A percentile compares a stretch with the other conserved stretches of the same genome.
Conservation (phyloP, 345 rosid genomes). For the Noccaea caerulescens region DNA sequence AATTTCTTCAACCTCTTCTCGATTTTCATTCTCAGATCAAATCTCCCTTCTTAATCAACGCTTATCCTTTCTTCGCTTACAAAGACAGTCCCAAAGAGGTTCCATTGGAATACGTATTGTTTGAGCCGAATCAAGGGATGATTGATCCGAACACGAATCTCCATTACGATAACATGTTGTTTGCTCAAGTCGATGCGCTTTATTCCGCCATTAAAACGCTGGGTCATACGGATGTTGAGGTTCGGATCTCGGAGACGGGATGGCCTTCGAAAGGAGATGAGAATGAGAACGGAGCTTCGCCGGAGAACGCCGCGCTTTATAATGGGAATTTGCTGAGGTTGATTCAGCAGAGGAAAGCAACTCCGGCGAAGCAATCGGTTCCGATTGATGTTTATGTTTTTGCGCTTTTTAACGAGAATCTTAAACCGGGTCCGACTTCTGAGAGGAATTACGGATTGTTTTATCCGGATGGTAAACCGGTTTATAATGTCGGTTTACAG, state of each 20-base stretch:
- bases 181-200: conserved; percentile 91
- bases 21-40: conserved; percentile 64
- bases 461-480: conserved; percentile 83
- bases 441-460: conserved; percentile 92
- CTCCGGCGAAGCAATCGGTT: conserved; percentile 79
- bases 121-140: conserved; percentile 75
- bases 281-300: conserved; percentile 73
- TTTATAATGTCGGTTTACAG: conserved; percentile 71
- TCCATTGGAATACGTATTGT: conserved; percentile 68
- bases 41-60: conserved; percentile 84
- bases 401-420: conserved; percentile 89
- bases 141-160: conserved; percentile 64
- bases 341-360: conserved; percentile 60
- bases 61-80: conserved; percentile 88
- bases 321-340: conserved; percentile 66
- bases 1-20: conserved; percentile 58
- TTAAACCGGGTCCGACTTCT: conserved; percentile 83
- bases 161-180: conserved; percentile 89
- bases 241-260: conserved; percentile 88
- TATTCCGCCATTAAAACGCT: conserved; percentile 73
- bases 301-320: conserved; percentile 74
- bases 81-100: conserved; percentile 62
- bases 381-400: conserved; percentile 74
- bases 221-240: conserved; percentile 71
- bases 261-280: conserved; percentile 95